Percentiles rank a stretch among this genome's conserved stretches.
Conservation (phyloP, 352 stramenopile species). For the Thraustotheca clavata region DNA sequence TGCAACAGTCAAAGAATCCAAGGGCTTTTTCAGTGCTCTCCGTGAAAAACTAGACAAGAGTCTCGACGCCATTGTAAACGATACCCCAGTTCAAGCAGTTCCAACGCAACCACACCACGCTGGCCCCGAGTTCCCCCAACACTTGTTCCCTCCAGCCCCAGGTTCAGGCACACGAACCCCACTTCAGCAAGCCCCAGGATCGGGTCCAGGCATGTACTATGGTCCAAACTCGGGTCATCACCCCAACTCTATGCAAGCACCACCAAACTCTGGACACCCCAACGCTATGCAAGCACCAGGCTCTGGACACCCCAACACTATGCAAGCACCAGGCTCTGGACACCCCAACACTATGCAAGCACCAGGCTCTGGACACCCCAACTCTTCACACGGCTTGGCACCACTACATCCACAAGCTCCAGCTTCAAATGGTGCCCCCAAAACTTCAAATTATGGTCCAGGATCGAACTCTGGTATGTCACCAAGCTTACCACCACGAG, state of each 20-base stretch:
- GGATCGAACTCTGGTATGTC: not conserved
- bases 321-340: not conserved
- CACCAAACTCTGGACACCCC: not conserved
- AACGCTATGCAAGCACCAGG: not conserved
- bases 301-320: not conserved
- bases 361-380: not conserved
- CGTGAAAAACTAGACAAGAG: constrained; percentile 8
- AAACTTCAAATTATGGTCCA: not conserved
- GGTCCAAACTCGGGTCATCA: not conserved
- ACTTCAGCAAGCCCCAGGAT: not conserved
- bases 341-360: not conserved
- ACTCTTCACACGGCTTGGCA: too few relatives aligned
- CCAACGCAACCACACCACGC: not conserved
- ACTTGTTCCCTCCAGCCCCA: constrained; percentile 16
- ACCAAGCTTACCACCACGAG: constrained; percentile 3
- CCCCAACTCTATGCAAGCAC: not conserved
- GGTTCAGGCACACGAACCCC: not conserved
- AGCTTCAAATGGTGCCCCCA: too few relatives aligned
- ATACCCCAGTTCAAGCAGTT: not conserved
- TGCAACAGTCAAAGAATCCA: constrained; percentile 17
- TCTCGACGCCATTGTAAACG: constrained; percentile 20
- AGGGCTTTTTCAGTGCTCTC: constrained; percentile 21
- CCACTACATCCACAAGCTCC: too few relatives aligned
- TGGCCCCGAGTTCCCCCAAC: not conserved
- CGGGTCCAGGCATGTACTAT: not conserved